Evolutionary conservation across 2,329 filamentous ascomycete species (phyloP), one percentile per base, ranked within the genome.

Genomic region (Salinomyces thailandicus): DNA sequence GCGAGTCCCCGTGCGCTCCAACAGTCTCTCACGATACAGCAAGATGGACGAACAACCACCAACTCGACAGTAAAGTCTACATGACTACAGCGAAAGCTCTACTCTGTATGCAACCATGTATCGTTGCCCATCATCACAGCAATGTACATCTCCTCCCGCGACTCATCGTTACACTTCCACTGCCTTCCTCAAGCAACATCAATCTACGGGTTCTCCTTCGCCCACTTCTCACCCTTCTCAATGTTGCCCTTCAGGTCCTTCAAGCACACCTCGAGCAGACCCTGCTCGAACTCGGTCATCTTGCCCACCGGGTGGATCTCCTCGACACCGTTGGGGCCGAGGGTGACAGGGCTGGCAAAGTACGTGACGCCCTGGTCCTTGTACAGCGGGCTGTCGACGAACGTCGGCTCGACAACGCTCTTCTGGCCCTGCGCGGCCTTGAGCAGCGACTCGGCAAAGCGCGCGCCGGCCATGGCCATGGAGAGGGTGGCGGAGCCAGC

Each of bases 351-450:
- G 69, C 82, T 87, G 62, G 85, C 81, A 72, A 98, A 98, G 83
- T 93, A 98, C 43, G 93, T 83, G 58, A 93, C 77, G 59, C 89
- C 91, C 73, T 93, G 82, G 72, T 95, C 86, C 81, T 95, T 95
- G 84, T 85, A 96, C 52, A 96, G 79, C 47, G 89, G 87, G 62
- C 81, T 89, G 69, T 98, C 86, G 60, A 98, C 87, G 58, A 94
- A 98, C 46, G 89, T 87, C 54, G 87, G 87, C 80, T 98, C 91
- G 50, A 93, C 64, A 55, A 98, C 81, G 61, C 85, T 85, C 78
- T 87, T 91, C 77, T 93, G 79, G 62, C 91, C 91, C 67, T 93
- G 79, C 42, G 82, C 71, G 56, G 91, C 91, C 67, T 85, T 87
- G 68, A 98, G 82, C 57, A 98, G 72, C 53, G 82, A 85, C 73